Evolutionary conservation across 2,329 filamentous ascomycete species (phyloP), one percentile per base, ranked within the genome.

Genomic region (Elsinoe fawcettii): DNA sequence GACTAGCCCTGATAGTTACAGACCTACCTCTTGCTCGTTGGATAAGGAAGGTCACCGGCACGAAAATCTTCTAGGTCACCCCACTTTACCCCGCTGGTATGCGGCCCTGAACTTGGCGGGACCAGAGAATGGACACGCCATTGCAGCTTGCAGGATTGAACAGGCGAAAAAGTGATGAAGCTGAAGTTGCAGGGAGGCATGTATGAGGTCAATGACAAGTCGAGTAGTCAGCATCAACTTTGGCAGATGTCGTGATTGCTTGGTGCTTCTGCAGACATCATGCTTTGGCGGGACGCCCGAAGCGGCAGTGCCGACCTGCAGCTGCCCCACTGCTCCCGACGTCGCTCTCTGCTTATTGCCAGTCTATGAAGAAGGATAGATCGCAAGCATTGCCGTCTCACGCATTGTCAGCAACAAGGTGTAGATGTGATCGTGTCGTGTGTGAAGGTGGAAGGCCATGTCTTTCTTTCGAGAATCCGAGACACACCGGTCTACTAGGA

Each of bases 51-150:
- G 53, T 55, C 36, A 36, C 20, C 32, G 30, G 49, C 25, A 32
- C 9, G 46, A 51, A 36, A 36, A 53, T 43, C 27, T 55, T 27
- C n/a, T n/a, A 14, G 37, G 39, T 36, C 34, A 37, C 53, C 53
- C 53, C 53, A 55, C 53, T 55, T 55, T 55, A 55, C 53, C 53
- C 53, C 53, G 53, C 49, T 36, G 49, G 49, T 53, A 53, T 30
- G 49, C 18, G 49, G 49, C 20, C n/a, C 16, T 53, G 25, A 25
- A 37, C 49, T 53, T 53, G 49, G 49, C 49, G 9, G 49, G 20
- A 25, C 20, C 16, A 37, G 41, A 23, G 41, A n/a, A 46, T 23
- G 41, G 41, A n/a, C 22, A 46, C 6, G 20, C 5, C 27, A 43
- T 43, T 16, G 39, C 16, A 20, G 16, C 16, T 43, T 22, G 16